Evolutionary conservation across 306 rosid species (phyloP), one percentile per base, ranked within the genome.

Genomic region (Acacia acuminata): DNA sequence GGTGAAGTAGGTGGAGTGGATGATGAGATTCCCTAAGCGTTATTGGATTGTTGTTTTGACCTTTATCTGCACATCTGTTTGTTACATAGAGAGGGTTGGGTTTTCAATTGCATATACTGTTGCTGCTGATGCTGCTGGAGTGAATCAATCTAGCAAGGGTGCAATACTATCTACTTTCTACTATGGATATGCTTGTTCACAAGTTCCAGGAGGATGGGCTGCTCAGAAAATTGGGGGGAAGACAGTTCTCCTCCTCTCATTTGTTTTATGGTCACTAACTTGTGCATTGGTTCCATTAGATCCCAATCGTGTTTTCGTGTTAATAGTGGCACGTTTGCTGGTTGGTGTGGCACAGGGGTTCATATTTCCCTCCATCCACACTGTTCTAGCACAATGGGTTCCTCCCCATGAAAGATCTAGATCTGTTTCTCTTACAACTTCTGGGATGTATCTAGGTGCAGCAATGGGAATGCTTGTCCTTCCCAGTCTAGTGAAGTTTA

Each of bases 361-460:
- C 65, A 96, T 96, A 44, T 96, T 96, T 79, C 99, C 98, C 72
- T 96, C 99, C 5, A 96, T 96, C 53, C 98, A 96, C 85, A 92
- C 99, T 0, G 99, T 96, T 80, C 87, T 96, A 13, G 98, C 99
- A 1, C 99, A 94, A 79, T 96, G 99, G 99, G 99, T 96, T 68
- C 99, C 98, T 7, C 98, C 98, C 19, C 98, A 96, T 75, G 99
- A 96, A 77, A 84, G 97, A 84, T 96, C 98, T 72, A 84, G 99
- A 88, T 96, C 98, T 14, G 98, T 96, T 82, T 96, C 99, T 47
- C 92, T 94, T 17, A 92, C 98, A 0, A 94, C 98, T 44, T 92
- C 97, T 17, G 99, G 99, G 10, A 96, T 96, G 99, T 94, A 96
- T 81, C 88, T 96, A 0, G 99, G 99, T 43, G 99, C 99, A 0